phyloP scores from a whole-genome alignment of 176 grass and related monocot genomes.

The Aegilops bicornis region DNA sequence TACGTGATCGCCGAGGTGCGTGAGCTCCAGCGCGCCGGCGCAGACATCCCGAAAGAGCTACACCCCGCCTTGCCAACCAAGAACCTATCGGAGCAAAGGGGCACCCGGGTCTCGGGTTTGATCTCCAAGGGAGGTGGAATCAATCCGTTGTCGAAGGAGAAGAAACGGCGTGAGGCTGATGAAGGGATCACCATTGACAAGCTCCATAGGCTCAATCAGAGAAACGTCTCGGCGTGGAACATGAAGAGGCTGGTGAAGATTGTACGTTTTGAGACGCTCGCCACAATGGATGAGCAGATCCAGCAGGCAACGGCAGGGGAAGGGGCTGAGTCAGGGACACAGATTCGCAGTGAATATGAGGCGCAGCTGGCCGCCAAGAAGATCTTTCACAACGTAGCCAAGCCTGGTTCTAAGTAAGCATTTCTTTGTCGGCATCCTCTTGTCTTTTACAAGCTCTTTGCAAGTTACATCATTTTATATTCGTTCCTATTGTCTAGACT shows the following conservation, averaged over 20 bases:
- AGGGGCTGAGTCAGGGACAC: slow-evolving; percentile 42
- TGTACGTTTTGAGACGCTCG: slow-evolving; percentile 54
- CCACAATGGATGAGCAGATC: slow-evolving; percentile 64
- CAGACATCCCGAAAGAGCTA: slow-evolving; percentile 53
- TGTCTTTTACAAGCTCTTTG: background rate
- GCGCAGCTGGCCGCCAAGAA: slow-evolving; percentile 66
- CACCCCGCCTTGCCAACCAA: slow-evolving; percentile 30
- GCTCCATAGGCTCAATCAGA: slow-evolving; percentile 69
- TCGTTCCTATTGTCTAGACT: slow-evolving; percentile 13
- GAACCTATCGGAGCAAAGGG: slow-evolving; percentile 24
- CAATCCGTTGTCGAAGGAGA: slow-evolving; percentile 35
- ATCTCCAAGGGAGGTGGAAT: slow-evolving; percentile 28
- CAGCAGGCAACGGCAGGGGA: slow-evolving; percentile 25
- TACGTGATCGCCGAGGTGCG: slow-evolving; percentile 56
- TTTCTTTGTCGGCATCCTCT: background rate
- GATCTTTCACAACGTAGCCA: slow-evolving; percentile 76
- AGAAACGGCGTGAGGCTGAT: slow-evolving; percentile 17
- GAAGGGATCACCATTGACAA: slow-evolving; percentile 54
- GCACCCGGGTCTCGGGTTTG: slow-evolving; percentile 35
- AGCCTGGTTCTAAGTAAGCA: slow-evolving; percentile 32
- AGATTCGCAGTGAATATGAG: slow-evolving; percentile 62
- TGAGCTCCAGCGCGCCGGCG: slow-evolving; percentile 57
- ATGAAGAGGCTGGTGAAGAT: slow-evolving; percentile 77
- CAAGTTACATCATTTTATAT: background rate
- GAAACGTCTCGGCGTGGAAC: slow-evolving; percentile 75